Conservation (phyloP, 495 filamentous ascomycete genomes). For the Podospora pseudopauciseta region DNA sequence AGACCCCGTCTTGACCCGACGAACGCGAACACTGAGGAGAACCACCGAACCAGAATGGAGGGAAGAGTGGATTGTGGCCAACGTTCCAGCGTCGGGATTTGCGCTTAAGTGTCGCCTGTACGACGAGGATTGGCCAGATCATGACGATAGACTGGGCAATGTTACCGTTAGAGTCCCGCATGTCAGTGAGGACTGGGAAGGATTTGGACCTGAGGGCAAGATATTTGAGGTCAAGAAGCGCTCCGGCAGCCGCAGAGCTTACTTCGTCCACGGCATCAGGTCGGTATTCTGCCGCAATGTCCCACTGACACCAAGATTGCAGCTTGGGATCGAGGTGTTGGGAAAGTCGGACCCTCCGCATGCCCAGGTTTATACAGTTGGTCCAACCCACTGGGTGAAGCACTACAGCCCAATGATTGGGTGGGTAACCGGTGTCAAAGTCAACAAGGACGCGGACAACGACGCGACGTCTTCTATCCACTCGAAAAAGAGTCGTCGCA, state of each 20-base stretch:
- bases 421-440: constrained; percentile 72
- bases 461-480: constrained; percentile 35
- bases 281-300: constrained; percentile 54
- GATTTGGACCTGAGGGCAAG: constrained; percentile 54
- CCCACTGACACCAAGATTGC: constrained; percentile 51
- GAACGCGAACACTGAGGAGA: constrained; percentile 70
- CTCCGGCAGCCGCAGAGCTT: constrained; percentile 79
- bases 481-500: constrained; percentile 37
- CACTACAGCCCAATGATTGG: constrained; percentile 90
- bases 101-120: constrained; percentile 74
- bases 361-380: constrained; percentile 73
- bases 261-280: constrained; percentile 61
- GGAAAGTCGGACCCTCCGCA: constrained; percentile 73
- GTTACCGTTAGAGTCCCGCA: constrained; percentile 59
- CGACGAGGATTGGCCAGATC: constrained; percentile 84
- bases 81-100: constrained; percentile 76
- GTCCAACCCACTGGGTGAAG: constrained; percentile 71
- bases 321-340: constrained; percentile 67
- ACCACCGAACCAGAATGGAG: constrained; percentile 76
- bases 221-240: constrained; percentile 74
- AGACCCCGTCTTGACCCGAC: constrained; percentile 64
- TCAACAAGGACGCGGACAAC: constrained; percentile 39
- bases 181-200: constrained; percentile 63
- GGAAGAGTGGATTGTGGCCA: constrained; percentile 79
- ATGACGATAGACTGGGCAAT: constrained; percentile 84